A percentile compares a stretch with the other conserved stretches of the same genome.
phyloP scores from a whole-genome alignment of 352 stramenopile species.

The Globisporangium cylindrosporum region DNA sequence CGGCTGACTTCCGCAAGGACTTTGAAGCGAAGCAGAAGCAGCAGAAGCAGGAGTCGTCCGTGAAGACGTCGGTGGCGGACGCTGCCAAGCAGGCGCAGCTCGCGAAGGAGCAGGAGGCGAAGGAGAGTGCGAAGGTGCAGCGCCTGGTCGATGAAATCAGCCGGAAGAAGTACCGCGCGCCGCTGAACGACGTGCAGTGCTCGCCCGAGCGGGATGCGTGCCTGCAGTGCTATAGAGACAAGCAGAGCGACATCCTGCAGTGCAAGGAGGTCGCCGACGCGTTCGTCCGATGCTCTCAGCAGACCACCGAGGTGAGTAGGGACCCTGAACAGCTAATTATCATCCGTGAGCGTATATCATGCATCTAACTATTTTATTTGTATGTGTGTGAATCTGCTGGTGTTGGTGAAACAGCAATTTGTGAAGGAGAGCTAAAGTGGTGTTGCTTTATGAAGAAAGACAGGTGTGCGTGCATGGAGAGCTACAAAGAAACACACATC shows the following conservation, averaged over 20 bases:
- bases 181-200: conserved; percentile 81
- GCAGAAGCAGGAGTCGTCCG: conserved; percentile 1
- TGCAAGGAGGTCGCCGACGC: conserved; percentile 87
- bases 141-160: conserved; percentile 76
- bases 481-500: background rate
- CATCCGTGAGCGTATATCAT: background rate
- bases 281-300: conserved; percentile 76
- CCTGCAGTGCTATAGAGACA: conserved; percentile 86
- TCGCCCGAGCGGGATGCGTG: conserved; percentile 70
- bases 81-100: conserved; percentile 51
- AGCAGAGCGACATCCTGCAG: conserved; percentile 71
- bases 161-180: conserved; percentile 82
- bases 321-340: background rate
- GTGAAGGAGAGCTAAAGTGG: conserved; percentile 53
- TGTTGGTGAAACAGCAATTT: conserved; percentile 38
- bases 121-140: conserved; percentile 65
- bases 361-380: background rate
- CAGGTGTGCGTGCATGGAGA: background rate
- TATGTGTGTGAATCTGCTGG: background rate
- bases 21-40: conserved; percentile 47
- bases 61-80: conserved; percentile 10
- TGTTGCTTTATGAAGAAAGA: background rate
- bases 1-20: conserved; percentile 67
- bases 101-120: conserved; percentile 68
- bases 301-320: conserved; percentile 72